phyloP scores from a whole-genome alignment of 169 alveolate genomes.

The Amoebophrya sp. region DNA sequence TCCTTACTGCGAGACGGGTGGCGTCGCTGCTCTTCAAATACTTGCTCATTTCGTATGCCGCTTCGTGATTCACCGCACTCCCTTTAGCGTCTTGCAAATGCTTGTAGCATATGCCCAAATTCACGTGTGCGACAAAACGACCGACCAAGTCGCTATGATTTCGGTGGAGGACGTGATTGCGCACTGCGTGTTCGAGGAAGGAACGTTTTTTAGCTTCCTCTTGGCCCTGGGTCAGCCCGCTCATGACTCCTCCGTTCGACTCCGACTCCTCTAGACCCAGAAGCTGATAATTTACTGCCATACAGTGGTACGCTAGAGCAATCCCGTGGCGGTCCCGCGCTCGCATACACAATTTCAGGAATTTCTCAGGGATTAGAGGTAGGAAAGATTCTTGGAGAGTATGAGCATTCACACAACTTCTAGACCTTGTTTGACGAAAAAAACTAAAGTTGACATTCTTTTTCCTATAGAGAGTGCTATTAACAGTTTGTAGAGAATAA shows the following conservation, averaged over 20 bases:
- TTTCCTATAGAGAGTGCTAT: too few species aligned
- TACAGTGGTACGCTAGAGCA: background rate
- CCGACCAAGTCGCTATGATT: background rate
- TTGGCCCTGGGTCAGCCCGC: too few species aligned
- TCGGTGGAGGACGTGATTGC: background rate
- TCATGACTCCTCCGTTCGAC: too few species aligned
- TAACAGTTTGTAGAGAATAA: too few species aligned
- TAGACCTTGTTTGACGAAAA: too few species aligned
- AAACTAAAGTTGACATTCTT: too few species aligned
- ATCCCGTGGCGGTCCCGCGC: background rate
- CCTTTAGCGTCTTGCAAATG: background rate
- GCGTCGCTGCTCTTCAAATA: background rate
- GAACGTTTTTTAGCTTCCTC: background rate
- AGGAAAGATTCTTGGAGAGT: too few species aligned
- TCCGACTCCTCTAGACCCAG: background rate
- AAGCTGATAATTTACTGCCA: background rate
- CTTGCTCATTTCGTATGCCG: background rate
- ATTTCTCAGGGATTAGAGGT: too few species aligned
- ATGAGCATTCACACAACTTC: too few species aligned
- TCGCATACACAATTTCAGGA: background rate
- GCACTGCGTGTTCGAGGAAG: background rate
- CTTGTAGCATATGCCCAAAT: background rate
- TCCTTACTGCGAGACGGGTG: background rate
- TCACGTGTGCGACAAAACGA: background rate
- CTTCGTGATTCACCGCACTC: background rate